Evolutionary conservation across 768 basidiomycete genomes (phyloP).

Genomic region (Lactarius deliciosus): DNA sequence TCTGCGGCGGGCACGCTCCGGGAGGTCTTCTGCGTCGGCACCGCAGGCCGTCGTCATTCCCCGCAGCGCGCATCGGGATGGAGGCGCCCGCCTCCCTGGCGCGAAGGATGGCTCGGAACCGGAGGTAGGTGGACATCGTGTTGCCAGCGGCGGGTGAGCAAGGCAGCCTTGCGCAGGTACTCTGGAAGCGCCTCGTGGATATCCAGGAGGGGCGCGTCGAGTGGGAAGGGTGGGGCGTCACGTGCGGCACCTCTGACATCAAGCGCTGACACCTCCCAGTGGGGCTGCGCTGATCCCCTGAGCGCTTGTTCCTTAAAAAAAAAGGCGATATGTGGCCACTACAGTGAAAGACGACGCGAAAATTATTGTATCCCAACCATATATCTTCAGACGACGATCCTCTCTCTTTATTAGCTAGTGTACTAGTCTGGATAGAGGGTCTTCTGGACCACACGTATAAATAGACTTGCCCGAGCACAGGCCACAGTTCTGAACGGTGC

Average conservation of each 20-base stretch:
- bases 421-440: too few relatives aligned
- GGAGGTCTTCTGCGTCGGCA: conserved; percentile 86
- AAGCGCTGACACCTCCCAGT: background rate
- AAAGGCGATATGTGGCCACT: background rate
- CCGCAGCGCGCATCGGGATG: conserved; percentile 75
- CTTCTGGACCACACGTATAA: too few relatives aligned
- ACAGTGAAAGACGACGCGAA: background rate
- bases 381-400: background rate
- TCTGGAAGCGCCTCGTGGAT: conserved; percentile 71
- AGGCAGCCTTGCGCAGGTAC: conserved; percentile 58
- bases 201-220: conserved; percentile 69
- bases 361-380: background rate
- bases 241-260: conserved; percentile 31
- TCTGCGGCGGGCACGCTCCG: conserved; percentile 61
- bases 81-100: conserved; percentile 39
- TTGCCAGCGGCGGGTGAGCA: conserved; percentile 55
- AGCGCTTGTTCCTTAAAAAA: background rate
- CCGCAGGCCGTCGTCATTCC: conserved; percentile 75
- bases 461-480: too few relatives aligned
- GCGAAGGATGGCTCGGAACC: background rate
- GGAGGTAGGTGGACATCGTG: conserved; percentile 19
- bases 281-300: too few relatives aligned
- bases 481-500: too few relatives aligned
- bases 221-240: conserved; percentile 66
- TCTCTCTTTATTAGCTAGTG: background rate